phyloP scores from a whole-genome alignment of 2,329 filamentous ascomycete genomes.

The Ramularia endophylla region DNA sequence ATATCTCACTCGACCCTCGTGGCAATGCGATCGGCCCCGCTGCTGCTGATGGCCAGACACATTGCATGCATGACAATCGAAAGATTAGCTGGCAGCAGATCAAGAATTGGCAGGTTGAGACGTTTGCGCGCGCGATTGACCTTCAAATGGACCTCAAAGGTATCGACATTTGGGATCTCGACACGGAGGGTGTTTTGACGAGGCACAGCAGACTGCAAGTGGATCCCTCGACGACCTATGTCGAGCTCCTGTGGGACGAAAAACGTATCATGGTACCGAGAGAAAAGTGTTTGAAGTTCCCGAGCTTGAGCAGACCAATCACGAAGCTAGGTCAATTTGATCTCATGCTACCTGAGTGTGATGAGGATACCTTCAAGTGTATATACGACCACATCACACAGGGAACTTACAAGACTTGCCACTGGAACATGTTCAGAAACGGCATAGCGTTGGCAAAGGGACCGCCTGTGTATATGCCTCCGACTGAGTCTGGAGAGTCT shows the following conservation, averaged over 20 bases:
- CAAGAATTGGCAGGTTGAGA: conserved; percentile 28
- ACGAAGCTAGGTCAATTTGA: conserved; percentile 27
- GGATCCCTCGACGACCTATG: conserved; percentile 29
- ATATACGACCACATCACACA: conserved; percentile 30
- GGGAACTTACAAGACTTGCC: conserved; percentile 7
- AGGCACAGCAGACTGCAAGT: conserved; percentile 26
- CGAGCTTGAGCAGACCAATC: conserved; percentile 28
- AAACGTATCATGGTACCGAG: conserved; percentile 30
- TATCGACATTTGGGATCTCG: conserved; percentile 31
- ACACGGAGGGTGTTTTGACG: conserved; percentile 26
- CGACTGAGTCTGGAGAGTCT: background rate
- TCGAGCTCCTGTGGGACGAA: conserved; percentile 35
- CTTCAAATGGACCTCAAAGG: conserved; percentile 31
- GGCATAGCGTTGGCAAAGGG: background rate
- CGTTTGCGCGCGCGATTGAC: conserved; percentile 29
- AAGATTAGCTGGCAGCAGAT: conserved; percentile 24
- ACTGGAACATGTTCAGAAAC: background rate
- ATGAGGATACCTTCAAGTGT: conserved; percentile 28
- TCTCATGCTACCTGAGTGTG: conserved; percentile 29
- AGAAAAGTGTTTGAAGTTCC: conserved; percentile 26
- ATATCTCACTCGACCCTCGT: conserved; percentile 19
- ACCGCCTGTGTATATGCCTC: background rate
- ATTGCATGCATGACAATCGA: conserved; percentile 28
- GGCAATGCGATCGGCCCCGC: conserved; percentile 13
- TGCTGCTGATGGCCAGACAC: conserved; percentile 22